Evolutionary conservation across 495 filamentous ascomycete genomes (phyloP).

Genomic region (Lentithecium fluviatile): DNA sequence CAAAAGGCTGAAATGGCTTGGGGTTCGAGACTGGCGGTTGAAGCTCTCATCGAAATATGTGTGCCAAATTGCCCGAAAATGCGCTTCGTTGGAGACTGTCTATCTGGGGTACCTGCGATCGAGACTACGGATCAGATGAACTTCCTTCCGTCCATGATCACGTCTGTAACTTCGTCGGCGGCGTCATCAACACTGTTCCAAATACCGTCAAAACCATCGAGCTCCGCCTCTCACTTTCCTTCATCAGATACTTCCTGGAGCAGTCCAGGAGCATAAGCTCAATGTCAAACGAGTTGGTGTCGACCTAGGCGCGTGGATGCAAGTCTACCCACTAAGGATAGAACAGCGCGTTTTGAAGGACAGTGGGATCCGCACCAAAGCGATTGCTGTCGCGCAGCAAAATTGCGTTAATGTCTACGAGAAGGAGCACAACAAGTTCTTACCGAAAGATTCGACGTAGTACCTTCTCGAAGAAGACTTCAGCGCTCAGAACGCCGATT

Average conservation of each 20-base stretch:
- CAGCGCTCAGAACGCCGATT: background rate
- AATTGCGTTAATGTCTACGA: background rate
- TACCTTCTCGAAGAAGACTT: background rate
- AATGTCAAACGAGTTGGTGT: constrained; percentile 17
- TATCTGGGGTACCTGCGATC: constrained; percentile 10
- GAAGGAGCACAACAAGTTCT: background rate
- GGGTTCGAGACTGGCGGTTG: constrained; percentile 4
- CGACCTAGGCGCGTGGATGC: constrained; percentile 28
- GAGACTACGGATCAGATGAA: background rate
- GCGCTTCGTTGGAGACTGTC: constrained; percentile 5
- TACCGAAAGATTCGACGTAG: background rate
- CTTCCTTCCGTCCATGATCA: background rate
- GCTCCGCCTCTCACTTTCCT: constrained; percentile 6
- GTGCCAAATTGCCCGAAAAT: background rate
- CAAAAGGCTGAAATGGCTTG: constrained; percentile 21
- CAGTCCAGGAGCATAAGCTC: background rate
- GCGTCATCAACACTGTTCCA: background rate
- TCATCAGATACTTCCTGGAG: constrained; percentile 6
- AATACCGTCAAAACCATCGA: constrained; percentile 11
- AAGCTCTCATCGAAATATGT: background rate
- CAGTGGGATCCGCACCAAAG: background rate
- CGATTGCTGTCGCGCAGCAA: background rate
- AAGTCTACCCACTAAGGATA: constrained; percentile 20
- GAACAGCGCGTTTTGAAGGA: background rate
- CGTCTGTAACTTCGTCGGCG: constrained; percentile 7